Evolutionary conservation across 2,329 filamentous ascomycete species (phyloP), one percentile per base, ranked within the genome.

Genomic region (Nannizziopsis barbatae): DNA sequence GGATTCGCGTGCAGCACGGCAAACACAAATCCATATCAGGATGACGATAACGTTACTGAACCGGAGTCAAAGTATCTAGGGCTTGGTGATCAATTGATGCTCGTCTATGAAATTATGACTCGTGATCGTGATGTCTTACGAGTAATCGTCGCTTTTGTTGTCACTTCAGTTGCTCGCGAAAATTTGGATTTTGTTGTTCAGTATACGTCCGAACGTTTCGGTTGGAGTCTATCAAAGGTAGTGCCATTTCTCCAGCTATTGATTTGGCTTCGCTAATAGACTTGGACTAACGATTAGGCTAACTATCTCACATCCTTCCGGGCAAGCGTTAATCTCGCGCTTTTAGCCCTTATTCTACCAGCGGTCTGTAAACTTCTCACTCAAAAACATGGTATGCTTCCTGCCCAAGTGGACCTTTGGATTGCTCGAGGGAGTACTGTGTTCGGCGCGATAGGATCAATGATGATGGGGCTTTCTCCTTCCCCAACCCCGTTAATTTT

Each of bases 371-470:
- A 10, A 33, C 36, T 45, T 20, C 32, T 45, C 32, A 38, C 32
- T 36, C 17, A 37, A 14, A 10, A 27, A 6, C 14, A n/a, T 18
- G 14, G 43, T 10, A 45, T 45, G 43, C 3, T 22, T 7, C 17
- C 43, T 15, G 32, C 43, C 9, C 43, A 45, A 9, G 37, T 22
- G 15, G 43, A 45, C 43, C 37, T 45, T 6, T 45, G 43, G 43
- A 45, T 45, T n/a, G 43, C 43, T 45, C 43, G 43, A 45, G 43
- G 14, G 12, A 45, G 43, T 14, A 30, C 43, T 17, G 37, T 45
- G 37, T 45, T 45, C 22, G 27, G 43, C 22, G 37, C 36, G 27
- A 30, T 45, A 37, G 33, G 43, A 14, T 14, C 43, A 8, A 11
- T 45, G 6, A 45, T 45, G 43, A 45, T 45, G 32, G 43, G 43